Evolutionary conservation across 164 flowering plant species (phyloP).

Genomic region (Macadamia tetraphylla): DNA sequence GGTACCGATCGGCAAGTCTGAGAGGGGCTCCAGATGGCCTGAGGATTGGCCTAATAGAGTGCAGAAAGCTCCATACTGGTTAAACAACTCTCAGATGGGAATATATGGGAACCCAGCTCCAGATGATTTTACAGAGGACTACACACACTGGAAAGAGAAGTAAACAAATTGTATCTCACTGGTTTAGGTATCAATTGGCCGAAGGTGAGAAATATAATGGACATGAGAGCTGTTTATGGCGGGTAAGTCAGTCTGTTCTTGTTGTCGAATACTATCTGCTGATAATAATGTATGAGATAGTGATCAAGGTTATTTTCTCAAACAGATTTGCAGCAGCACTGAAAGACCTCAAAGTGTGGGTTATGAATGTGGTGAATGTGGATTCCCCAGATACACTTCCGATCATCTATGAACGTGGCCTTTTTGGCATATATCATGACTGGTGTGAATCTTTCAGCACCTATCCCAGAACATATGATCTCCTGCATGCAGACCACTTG

Average conservation of each 20-base stretch:
- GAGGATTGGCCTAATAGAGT: slow-evolving; percentile 64
- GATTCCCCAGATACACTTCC: slow-evolving; percentile 90
- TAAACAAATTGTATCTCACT: slow-evolving; percentile 47
- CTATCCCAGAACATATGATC: slow-evolving; percentile 82
- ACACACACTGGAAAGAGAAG: slow-evolving; percentile 75
- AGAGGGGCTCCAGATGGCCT: slow-evolving; percentile 82
- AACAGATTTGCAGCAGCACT: slow-evolving; percentile 91
- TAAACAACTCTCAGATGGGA: slow-evolving; percentile 76
- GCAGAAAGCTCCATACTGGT: slow-evolving; percentile 67
- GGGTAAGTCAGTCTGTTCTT: slow-evolving; percentile 46
- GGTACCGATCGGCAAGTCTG: slow-evolving; percentile 34
- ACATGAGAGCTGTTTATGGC: slow-evolving; percentile 98
- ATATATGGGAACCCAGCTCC: slow-evolving; percentile 85
- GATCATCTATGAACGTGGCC: slow-evolving; percentile 82
- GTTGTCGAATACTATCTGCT: too few relatives aligned
- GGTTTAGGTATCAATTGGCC: slow-evolving; percentile 81
- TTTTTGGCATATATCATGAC: slow-evolving; percentile 91
- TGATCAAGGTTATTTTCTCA: too few relatives aligned
- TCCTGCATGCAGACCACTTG: slow-evolving; percentile 86
- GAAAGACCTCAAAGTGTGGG: slow-evolving; percentile 73
- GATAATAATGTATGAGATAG: too few relatives aligned
- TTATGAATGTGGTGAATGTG: slow-evolving; percentile 74
- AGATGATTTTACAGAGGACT: slow-evolving; percentile 63
- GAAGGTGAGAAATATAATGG: slow-evolving; percentile 85
- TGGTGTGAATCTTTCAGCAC: slow-evolving; percentile 98